Conservation (phyloP, 768 basidiomycete species). For the Mrakia hoshinonis region DNA sequence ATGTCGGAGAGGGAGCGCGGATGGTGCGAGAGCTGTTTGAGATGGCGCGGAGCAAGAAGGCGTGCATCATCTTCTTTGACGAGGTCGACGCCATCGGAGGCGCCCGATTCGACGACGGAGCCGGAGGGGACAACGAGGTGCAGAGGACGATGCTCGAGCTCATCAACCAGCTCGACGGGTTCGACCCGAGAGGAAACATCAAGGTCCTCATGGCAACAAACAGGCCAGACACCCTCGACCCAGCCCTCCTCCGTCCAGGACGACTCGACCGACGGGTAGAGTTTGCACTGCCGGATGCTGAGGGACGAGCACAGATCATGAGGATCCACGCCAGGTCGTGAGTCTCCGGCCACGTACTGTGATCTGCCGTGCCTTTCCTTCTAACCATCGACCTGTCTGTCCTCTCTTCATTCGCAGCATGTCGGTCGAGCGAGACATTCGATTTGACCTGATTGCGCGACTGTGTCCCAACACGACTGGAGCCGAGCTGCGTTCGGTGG, state of each 20-base stretch:
- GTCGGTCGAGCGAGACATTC: constrained; percentile 93
- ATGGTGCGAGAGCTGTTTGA: constrained; percentile 99
- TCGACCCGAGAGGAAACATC: constrained; percentile 98
- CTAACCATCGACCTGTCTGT: background rate
- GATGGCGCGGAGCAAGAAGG: constrained; percentile 97
- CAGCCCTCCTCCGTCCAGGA: constrained; percentile 88
- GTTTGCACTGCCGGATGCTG: constrained; percentile 86
- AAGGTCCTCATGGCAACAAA: constrained; percentile 99
- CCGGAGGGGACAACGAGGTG: constrained; percentile 97
- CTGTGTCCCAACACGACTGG: constrained; percentile 97
- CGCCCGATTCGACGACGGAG: constrained; percentile 95
- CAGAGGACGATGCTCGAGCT: constrained; percentile 98
- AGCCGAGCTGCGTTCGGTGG: constrained; percentile 93
- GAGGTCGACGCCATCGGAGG: constrained; percentile 98
- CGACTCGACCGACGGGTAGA: constrained; percentile 95
- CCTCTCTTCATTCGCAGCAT: constrained; percentile 52
- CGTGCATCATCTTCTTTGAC: constrained; percentile 99
- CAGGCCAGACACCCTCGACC: constrained; percentile 96
- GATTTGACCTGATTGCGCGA: constrained; percentile 92
- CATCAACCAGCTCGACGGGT: constrained; percentile 97
- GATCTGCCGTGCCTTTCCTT: background rate
- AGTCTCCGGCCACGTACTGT: constrained; percentile 29
- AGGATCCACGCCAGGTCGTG: constrained; percentile 93
- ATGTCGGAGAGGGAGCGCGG: constrained; percentile 95
- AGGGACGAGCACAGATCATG: constrained; percentile 92